These are phyloP conservation scores for Chiua virens DNA, from an alignment of 768 basidiomycete species.

Conservation along the genomic window DNA sequence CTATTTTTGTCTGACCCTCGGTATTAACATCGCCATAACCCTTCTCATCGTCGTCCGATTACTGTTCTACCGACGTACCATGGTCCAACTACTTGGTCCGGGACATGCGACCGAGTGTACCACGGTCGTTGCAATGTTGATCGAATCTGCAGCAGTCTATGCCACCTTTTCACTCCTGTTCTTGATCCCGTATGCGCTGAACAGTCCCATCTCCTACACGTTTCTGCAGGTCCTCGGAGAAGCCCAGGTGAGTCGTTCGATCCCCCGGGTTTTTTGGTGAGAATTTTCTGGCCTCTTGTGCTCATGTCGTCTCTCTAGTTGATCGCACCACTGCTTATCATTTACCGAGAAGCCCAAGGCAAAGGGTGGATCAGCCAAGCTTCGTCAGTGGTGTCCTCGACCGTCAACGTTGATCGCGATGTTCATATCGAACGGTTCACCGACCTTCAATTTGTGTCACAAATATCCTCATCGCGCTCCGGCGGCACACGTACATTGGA, in stretches of 20 bases:
- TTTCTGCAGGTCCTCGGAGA: constrained; percentile 36
- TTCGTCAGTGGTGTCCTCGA: constrained; percentile 1
- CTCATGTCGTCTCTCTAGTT: constrained; percentile 24
- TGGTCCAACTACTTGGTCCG: constrained; percentile 18
- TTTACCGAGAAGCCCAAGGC: constrained; percentile 39
- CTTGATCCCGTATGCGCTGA: constrained; percentile 24
- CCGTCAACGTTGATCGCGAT: background rate
- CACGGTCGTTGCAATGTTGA: constrained; percentile 23
- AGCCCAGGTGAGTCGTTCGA: constrained; percentile 26
- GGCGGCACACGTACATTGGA: constrained; percentile 3
- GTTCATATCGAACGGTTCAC: constrained; percentile 19
- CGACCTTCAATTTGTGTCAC: constrained; percentile 25
- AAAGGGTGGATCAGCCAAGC: constrained; percentile 34
- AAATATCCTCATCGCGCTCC: background rate
- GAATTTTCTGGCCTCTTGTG: background rate
- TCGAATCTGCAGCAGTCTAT: constrained; percentile 32
- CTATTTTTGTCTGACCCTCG: constrained; percentile 28
- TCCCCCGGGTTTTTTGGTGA: background rate
- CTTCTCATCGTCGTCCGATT: constrained; percentile 28
- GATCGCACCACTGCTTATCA: constrained; percentile 39
- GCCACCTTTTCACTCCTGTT: constrained; percentile 28
- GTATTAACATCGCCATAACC: constrained; percentile 25
- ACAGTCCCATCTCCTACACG: constrained; percentile 28
- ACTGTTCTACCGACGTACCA: constrained; percentile 24
- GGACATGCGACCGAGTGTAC: constrained; percentile 25